Percentiles rank a stretch among this genome's conserved stretches.
phyloP scores from a whole-genome alignment of 306 rosid genomes.

The Chamaecrista fasciculata region DNA sequence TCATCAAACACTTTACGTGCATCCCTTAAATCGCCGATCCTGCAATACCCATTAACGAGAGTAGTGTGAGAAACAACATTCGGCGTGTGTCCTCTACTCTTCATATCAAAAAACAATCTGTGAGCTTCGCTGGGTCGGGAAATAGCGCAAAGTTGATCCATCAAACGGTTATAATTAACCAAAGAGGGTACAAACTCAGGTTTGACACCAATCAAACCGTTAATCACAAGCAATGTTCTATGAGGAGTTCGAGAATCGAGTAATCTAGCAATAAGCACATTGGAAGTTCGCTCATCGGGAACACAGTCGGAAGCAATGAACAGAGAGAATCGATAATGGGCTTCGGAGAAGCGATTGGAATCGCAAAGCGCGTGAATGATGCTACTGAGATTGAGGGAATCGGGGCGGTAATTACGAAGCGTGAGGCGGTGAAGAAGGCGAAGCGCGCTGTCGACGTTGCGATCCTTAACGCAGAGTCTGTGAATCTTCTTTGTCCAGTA shows the following conservation, averaged over 20 bases:
- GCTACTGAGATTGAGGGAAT: constrained; percentile 48
- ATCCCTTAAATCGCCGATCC: constrained; percentile 35
- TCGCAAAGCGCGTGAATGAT: constrained; percentile 70
- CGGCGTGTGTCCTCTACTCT: constrained; percentile 66
- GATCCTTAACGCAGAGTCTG: constrained; percentile 37
- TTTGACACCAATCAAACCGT: constrained; percentile 37
- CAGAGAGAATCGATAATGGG: constrained; percentile 57
- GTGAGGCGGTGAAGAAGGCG: constrained; percentile 47
- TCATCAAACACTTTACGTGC: constrained; percentile 77
- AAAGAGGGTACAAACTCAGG: constrained; percentile 72
- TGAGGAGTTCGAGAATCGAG: constrained; percentile 53
- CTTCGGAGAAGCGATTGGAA: constrained; percentile 64
- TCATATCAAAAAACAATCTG: constrained; percentile 61
- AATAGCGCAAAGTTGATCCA: constrained; percentile 70
- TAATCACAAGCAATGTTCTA: constrained; percentile 43
- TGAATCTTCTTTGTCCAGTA: constrained; percentile 56
- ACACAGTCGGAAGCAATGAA: constrained; percentile 44
- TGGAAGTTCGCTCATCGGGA: constrained; percentile 82
- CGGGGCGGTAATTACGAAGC: constrained; percentile 46
- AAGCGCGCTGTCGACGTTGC: constrained; percentile 49
- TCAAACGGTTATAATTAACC: constrained; percentile 70
- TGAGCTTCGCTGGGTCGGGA: constrained; percentile 57
- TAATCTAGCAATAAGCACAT: constrained; percentile 67
- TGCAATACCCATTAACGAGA: constrained; percentile 63
- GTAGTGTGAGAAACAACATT: constrained; percentile 74